A percentile compares a stretch with the other conserved stretches of the same genome.
These are phyloP conservation scores for Naumovozyma castellii DNA, from an alignment of 805 yeast species.

Conservation along the genomic window DNA sequence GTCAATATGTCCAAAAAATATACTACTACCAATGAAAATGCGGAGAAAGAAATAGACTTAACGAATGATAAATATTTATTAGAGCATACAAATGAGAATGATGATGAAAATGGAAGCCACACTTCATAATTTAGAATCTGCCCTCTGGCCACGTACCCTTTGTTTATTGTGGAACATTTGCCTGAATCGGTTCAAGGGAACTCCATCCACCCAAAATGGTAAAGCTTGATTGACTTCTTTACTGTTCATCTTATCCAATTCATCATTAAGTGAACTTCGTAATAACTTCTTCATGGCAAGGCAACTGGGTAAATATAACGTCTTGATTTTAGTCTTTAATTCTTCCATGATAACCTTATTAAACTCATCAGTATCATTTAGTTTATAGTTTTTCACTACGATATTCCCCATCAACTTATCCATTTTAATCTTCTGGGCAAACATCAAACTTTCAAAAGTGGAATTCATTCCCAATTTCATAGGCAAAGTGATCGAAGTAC, in stretches of 20 bases:
- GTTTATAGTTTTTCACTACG: conserved; percentile 46
- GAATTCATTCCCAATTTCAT: conserved; percentile 61
- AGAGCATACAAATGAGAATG: conserved; percentile 18
- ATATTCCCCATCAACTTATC: conserved; percentile 54
- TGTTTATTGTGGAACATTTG: conserved; percentile 27
- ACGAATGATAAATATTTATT: not conserved
- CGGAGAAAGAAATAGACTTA: not conserved
- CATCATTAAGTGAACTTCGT: conserved; percentile 21
- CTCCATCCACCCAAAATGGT: conserved; percentile 58
- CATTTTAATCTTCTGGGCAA: conserved; percentile 56
- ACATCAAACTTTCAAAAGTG: conserved; percentile 63
- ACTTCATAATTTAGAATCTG: not conserved
- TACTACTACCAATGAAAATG: not conserved
- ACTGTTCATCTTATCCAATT: conserved; percentile 43
- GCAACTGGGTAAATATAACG: conserved; percentile 34
- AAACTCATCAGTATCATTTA: conserved; percentile 37
- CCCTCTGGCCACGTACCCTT: no score
- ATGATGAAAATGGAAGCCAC: not conserved
- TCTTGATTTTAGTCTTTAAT: conserved; percentile 28
- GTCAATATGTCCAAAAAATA: conserved; percentile 33
- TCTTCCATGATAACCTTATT: conserved; percentile 37
- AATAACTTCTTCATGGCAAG: conserved; percentile 37
- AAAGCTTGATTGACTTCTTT: conserved; percentile 64
- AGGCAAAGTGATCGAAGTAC: conserved; percentile 57
- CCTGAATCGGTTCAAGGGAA: conserved; percentile 61